These are phyloP conservation scores for Metschnikowia cubensis DNA, from an alignment of 805 yeast genomes.

Conservation along the genomic window DNA sequence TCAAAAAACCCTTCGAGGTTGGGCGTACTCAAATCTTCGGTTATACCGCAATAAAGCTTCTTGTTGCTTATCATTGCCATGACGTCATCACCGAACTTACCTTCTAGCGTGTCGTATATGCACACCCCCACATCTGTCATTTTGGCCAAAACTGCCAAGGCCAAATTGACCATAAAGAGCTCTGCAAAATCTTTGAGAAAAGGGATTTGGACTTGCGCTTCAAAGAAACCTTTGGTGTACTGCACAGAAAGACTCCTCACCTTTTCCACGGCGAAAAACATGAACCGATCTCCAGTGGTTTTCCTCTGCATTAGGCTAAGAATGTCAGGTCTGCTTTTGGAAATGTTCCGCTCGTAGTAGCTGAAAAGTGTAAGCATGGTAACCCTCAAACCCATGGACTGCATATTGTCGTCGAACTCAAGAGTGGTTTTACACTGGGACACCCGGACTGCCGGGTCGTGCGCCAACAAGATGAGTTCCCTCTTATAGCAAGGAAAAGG, in stretches of 20 bases:
- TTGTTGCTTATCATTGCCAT: constrained; percentile 3
- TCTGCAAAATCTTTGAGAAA: background rate
- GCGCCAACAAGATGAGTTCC: constrained; percentile 23
- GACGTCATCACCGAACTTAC: background rate
- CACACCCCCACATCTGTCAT: background rate
- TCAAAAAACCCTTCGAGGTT: constrained; percentile 19
- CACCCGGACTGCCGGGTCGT: constrained; percentile 17
- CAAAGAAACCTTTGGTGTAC: constrained; percentile 5
- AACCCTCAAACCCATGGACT: constrained; percentile 27
- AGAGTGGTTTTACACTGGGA: constrained; percentile 8
- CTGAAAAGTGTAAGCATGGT: constrained; percentile 5
- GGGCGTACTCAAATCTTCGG: constrained; percentile 7
- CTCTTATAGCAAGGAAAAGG: constrained; percentile 25
- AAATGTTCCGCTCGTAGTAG: background rate
- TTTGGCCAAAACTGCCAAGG: background rate
- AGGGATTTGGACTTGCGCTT: background rate
- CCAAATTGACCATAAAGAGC: background rate
- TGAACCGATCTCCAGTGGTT: background rate
- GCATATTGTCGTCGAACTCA: constrained; percentile 23
- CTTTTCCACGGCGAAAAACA: background rate
- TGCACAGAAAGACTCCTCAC: constrained; percentile 1
- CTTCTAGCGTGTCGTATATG: background rate
- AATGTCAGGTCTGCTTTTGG: background rate
- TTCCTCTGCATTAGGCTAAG: background rate
- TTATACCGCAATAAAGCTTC: constrained; percentile 5